Evolutionary conservation across 192 early-diverging fungal genomes (phyloP).

Genomic region (Cladochytrium replicatum): DNA sequence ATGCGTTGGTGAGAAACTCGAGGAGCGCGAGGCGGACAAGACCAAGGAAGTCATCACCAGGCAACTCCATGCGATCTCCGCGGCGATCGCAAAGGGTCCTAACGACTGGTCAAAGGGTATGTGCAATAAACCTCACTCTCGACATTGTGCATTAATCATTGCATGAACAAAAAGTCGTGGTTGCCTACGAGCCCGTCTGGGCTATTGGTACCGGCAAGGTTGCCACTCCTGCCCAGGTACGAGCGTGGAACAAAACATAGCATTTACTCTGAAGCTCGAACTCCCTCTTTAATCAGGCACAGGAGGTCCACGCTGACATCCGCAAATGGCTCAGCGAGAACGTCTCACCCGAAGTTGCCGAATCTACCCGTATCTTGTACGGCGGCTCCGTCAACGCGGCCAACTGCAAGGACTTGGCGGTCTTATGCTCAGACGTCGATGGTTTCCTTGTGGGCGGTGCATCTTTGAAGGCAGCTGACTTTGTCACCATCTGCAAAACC

Average conservation of each 20-base stretch:
- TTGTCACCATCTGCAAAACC: conserved; percentile 27
- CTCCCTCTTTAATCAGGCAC: conserved; percentile 71
- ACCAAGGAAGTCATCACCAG: conserved; percentile 81
- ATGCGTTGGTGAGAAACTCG: conserved; percentile 92
- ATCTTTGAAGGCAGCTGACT: conserved; percentile 69
- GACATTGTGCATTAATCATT: too few species aligned
- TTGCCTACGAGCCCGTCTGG: conserved; percentile 99
- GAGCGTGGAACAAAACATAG: background rate
- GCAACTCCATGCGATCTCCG: conserved; percentile 80
- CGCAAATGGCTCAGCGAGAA: conserved; percentile 77
- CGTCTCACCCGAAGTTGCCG: conserved; percentile 77
- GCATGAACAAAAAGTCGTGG: conserved; percentile 83
- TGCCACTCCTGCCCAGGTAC: conserved; percentile 46
- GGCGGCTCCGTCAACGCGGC: conserved; percentile 90
- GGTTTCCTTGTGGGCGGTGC: conserved; percentile 99
- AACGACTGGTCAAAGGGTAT: conserved; percentile 6
- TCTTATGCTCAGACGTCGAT: conserved; percentile 81
- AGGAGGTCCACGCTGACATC: conserved; percentile 88
- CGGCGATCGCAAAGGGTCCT: conserved; percentile 54
- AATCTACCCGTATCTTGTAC: conserved; percentile 87
- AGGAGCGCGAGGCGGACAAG: conserved; percentile 81
- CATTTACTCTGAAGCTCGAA: background rate
- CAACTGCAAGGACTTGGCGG: conserved; percentile 71
- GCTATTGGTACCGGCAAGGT: conserved; percentile 99
- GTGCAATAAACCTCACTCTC: background rate